Conservation (phyloP, 192 early-diverging fungal genomes). For the Backusella liffmaniae region DNA sequence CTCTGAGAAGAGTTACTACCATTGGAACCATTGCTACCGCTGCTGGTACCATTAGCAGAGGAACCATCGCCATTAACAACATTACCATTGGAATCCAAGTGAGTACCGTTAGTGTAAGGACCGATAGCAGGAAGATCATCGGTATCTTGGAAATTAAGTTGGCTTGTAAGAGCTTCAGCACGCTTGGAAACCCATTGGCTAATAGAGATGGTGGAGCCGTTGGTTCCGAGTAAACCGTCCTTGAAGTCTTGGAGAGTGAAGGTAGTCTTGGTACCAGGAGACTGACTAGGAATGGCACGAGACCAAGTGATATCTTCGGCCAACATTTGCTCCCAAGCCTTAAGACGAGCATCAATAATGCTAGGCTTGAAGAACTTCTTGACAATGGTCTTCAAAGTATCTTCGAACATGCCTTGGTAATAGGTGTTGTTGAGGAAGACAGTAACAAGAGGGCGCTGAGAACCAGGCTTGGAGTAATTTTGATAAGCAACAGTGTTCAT, state of each 20-base stretch:
- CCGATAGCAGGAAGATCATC: constrained; percentile 34
- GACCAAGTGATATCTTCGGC: constrained; percentile 44
- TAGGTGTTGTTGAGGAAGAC: constrained; percentile 28
- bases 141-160: constrained; percentile 27
- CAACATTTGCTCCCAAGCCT: constrained; percentile 40
- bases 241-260: constrained; percentile 24
- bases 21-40: not conserved
- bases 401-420: constrained; percentile 39
- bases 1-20: not conserved
- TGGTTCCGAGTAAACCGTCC: constrained; percentile 17
- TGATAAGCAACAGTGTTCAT: constrained; percentile 33
- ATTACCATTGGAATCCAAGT: constrained; percentile 18
- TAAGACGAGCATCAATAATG: constrained; percentile 31
- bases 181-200: constrained; percentile 24
- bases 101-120: constrained; percentile 18
- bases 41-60: not conserved
- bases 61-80: not conserved
- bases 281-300: constrained; percentile 23
- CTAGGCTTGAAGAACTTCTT: constrained; percentile 43
- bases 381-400: constrained; percentile 38
- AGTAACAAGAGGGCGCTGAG: constrained; percentile 35
- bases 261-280: constrained; percentile 23
- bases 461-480: constrained; percentile 32
- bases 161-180: constrained; percentile 12
- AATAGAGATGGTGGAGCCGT: constrained; percentile 5